A percentile compares a stretch with the other conserved stretches of the same genome.
Evolutionary conservation across 768 basidiomycete genomes (phyloP).

Genomic region (Phanerochaete carnosa): DNA sequence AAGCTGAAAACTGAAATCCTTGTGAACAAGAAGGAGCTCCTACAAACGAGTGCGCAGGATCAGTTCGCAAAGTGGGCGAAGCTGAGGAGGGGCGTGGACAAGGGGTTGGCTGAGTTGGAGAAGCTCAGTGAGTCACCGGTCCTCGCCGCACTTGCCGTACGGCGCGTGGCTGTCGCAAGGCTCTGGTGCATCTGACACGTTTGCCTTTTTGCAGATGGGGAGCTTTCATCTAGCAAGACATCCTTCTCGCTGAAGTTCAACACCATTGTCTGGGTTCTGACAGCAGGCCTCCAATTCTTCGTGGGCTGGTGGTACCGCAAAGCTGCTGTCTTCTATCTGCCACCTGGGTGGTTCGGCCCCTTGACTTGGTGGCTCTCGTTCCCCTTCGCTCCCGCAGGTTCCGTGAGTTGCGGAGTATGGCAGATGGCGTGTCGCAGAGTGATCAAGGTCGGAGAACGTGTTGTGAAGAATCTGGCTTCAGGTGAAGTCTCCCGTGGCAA

Average conservation of each 20-base stretch:
- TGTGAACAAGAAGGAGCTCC: slow-evolving; percentile 75
- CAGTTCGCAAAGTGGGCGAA: slow-evolving; percentile 99
- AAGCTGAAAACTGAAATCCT: slow-evolving; percentile 80
- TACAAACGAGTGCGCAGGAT: slow-evolving; percentile 91
- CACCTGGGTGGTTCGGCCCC: slow-evolving; percentile 86
- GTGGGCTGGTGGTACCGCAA: slow-evolving; percentile 92
- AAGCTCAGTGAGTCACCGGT: slow-evolving; percentile 68
- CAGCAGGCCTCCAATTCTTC: slow-evolving; percentile 82
- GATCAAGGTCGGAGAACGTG: slow-evolving; percentile 70
- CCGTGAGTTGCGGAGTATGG: slow-evolving; percentile 93
- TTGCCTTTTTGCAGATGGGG: slow-evolving; percentile 49
- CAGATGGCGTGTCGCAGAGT: slow-evolving; percentile 90
- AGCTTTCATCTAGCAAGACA: slow-evolving; percentile 75
- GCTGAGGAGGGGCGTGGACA: slow-evolving; percentile 85
- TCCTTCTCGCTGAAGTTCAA: slow-evolving; percentile 76
- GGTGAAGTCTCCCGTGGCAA: slow-evolving; percentile 33
- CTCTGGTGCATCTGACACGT: background rate
- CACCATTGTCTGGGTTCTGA: slow-evolving; percentile 71
- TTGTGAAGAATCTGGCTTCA: slow-evolving; percentile 58
- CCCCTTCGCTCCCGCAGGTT: slow-evolving; percentile 87
- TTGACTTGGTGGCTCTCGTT: slow-evolving; percentile 85
- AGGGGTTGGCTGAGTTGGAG: slow-evolving; percentile 87
- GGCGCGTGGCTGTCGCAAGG: background rate
- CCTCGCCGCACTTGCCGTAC: background rate
- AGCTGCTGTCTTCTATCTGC: slow-evolving; percentile 91